A percentile compares a stretch with the other conserved stretches of the same genome.
Evolutionary conservation across 2,329 filamentous ascomycete species (phyloP).

Genomic region (Ceratocystis alfenasii): DNA sequence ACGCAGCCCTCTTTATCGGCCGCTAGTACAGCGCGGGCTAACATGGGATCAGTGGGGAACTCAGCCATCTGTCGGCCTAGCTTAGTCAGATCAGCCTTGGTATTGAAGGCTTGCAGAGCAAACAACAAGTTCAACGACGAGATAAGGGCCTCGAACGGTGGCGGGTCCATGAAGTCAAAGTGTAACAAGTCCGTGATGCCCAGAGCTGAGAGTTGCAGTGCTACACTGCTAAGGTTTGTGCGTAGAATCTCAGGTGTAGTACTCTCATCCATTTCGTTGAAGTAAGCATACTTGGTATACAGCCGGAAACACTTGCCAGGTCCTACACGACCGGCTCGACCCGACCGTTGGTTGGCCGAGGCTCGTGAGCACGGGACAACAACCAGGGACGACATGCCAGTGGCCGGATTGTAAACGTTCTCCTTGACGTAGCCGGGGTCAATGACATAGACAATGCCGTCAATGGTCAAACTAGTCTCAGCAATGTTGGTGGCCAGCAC

Average conservation of each 20-base stretch:
- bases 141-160: slow-evolving; percentile 79
- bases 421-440: slow-evolving; percentile 94
- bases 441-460: slow-evolving; percentile 92
- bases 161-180: slow-evolving; percentile 94
- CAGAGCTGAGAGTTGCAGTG: slow-evolving; percentile 75
- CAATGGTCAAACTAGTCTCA: slow-evolving; percentile 88
- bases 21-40: slow-evolving; percentile 77
- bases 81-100: slow-evolving; percentile 79
- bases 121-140: slow-evolving; percentile 83
- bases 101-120: slow-evolving; percentile 77
- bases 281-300: slow-evolving; percentile 87
- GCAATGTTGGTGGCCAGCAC: slow-evolving; percentile 95
- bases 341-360: slow-evolving; percentile 83
- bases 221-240: slow-evolving; percentile 72
- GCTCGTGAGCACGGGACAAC: slow-evolving; percentile 86
- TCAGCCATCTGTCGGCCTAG: slow-evolving; percentile 90
- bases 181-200: slow-evolving; percentile 86
- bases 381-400: slow-evolving; percentile 83
- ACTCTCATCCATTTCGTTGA: slow-evolving; percentile 87
- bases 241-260: slow-evolving; percentile 89
- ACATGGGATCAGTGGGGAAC: slow-evolving; percentile 84
- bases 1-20: slow-evolving; percentile 87
- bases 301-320: slow-evolving; percentile 88
- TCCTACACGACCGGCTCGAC: slow-evolving; percentile 81
- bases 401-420: slow-evolving; percentile 81